These are phyloP conservation scores for Coprinopsis cinerea DNA, from an alignment of 768 basidiomycete genomes.

Conservation along the genomic window DNA sequence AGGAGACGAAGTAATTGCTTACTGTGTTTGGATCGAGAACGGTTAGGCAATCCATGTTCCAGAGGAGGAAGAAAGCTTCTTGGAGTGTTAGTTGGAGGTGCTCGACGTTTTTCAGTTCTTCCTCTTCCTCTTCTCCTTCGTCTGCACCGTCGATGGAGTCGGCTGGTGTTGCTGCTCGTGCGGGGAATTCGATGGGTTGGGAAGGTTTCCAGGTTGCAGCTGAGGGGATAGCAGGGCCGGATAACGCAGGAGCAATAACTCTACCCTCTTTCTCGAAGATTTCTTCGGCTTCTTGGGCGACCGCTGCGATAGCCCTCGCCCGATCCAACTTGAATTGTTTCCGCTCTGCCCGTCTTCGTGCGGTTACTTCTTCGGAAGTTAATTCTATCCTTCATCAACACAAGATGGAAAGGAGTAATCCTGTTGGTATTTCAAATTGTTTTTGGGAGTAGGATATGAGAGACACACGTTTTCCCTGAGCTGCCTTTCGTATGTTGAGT, in stretches of 20 bases:
- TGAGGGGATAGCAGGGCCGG: conserved; percentile 63
- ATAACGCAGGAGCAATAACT: conserved; percentile 53
- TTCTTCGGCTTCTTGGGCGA: conserved; percentile 72
- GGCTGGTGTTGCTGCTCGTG: conserved; percentile 16
- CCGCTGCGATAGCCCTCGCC: conserved; percentile 79
- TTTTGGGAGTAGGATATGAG: neutral
- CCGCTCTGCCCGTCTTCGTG: conserved; percentile 79
- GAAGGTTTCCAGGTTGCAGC: conserved; percentile 74
- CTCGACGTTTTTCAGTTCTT: conserved; percentile 67
- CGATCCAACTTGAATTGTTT: conserved; percentile 92
- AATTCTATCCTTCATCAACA: conserved; percentile 38
- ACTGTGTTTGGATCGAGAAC: conserved; percentile 65
- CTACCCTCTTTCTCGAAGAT: conserved; percentile 68
- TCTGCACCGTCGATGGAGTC: conserved; percentile 24
- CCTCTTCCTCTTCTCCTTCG: conserved; percentile 37
- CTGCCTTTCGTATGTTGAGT: conserved; percentile 55
- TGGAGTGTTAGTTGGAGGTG: conserved; percentile 86
- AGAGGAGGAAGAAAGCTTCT: conserved; percentile 85
- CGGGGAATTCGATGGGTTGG: conserved; percentile 14
- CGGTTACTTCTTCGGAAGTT: conserved; percentile 90
- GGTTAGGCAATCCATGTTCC: conserved; percentile 79
- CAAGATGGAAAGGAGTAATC: neutral
- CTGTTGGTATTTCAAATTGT: neutral
- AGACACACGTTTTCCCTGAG: conserved; percentile 55
- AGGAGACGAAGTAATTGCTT: too few species aligned